Percentiles rank a stretch among this genome's conserved stretches.
These are phyloP conservation scores for Coniosporium tulheliwenetii DNA, from an alignment of 2,329 filamentous ascomycete genomes.

Conservation along the genomic window DNA sequence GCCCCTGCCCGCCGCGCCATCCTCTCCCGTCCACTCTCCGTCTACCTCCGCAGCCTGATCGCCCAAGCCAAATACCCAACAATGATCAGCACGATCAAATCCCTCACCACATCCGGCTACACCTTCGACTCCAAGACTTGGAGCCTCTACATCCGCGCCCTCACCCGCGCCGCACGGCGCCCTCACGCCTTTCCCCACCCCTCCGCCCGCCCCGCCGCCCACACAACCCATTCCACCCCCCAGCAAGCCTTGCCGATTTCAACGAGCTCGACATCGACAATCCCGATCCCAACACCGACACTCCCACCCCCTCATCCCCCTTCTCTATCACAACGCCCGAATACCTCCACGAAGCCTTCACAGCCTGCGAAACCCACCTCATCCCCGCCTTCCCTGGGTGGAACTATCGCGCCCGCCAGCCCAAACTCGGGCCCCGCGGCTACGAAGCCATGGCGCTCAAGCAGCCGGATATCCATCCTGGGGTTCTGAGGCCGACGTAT, in stretches of 20 bases:
- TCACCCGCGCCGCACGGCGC: slow-evolving; percentile 36
- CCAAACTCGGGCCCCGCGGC: slow-evolving; percentile 7
- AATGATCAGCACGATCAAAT: slow-evolving; percentile 28
- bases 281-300: too few species aligned
- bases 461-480: slow-evolving; percentile 9
- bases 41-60: slow-evolving; percentile 37
- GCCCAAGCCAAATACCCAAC: slow-evolving; percentile 30
- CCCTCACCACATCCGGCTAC: slow-evolving; percentile 54
- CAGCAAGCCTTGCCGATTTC: too few species aligned
- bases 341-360: slow-evolving; percentile 43
- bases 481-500: slow-evolving; percentile 22
- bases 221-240: slow-evolving; percentile 8
- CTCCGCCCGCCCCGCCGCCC: slow-evolving; percentile 22
- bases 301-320: too few species aligned
- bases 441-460: slow-evolving; percentile 16
- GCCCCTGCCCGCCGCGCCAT: slow-evolving; percentile 28
- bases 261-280: too few species aligned
- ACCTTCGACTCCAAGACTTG: slow-evolving; percentile 60
- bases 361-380: slow-evolving; percentile 57
- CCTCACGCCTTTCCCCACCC: slow-evolving; percentile 10
- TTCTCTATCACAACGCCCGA: too few species aligned
- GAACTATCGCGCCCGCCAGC: slow-evolving; percentile 17
- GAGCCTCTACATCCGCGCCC: slow-evolving; percentile 59
- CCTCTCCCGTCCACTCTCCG: slow-evolving; percentile 30
- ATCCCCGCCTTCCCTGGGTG: slow-evolving; percentile 72